These are phyloP conservation scores for Pisolithus albus DNA, from an alignment of 768 basidiomycete species.

Conservation along the genomic window DNA sequence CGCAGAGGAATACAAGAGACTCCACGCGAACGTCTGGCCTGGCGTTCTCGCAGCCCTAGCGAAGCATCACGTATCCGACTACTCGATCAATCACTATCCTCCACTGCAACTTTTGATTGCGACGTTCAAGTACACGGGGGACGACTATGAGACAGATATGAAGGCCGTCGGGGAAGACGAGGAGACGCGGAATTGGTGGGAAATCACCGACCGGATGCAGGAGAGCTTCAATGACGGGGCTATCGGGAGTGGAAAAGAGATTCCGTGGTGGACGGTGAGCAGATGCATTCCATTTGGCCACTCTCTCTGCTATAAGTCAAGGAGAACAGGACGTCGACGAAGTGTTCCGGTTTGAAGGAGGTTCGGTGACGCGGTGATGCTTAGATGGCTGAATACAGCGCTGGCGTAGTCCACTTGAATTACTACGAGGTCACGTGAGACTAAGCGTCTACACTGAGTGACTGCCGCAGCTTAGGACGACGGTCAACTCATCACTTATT, in stretches of 20 bases:
- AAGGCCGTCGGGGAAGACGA: constrained; percentile 52
- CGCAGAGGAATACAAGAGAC: constrained; percentile 44
- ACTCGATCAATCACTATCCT: constrained; percentile 67
- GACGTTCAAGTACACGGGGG: constrained; percentile 69
- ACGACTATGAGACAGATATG: constrained; percentile 64
- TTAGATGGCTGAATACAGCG: too few relatives aligned
- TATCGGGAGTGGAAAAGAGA: constrained; percentile 55
- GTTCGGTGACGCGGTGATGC: not conserved
- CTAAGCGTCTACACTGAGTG: too few relatives aligned
- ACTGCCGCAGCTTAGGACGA: too few relatives aligned
- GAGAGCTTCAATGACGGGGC: constrained; percentile 67
- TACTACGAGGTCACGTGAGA: too few relatives aligned
- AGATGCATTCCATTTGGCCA: not conserved
- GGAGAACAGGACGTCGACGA: constrained; percentile 45
- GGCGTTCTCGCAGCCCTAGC: constrained; percentile 57
- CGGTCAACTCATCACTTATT: too few relatives aligned
- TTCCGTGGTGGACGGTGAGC: constrained; percentile 67
- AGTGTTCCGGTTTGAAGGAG: constrained; percentile 64
- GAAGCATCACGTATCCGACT: constrained; percentile 61
- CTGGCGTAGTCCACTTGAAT: too few relatives aligned
- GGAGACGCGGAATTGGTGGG: constrained; percentile 75
- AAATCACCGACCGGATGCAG: constrained; percentile 71
- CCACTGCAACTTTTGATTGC: constrained; percentile 64
- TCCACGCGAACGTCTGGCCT: constrained; percentile 65
- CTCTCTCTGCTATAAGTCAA: not conserved